phyloP scores from a whole-genome alignment of 2,329 filamentous ascomycete species.

The Trichoderma lentiforme region DNA sequence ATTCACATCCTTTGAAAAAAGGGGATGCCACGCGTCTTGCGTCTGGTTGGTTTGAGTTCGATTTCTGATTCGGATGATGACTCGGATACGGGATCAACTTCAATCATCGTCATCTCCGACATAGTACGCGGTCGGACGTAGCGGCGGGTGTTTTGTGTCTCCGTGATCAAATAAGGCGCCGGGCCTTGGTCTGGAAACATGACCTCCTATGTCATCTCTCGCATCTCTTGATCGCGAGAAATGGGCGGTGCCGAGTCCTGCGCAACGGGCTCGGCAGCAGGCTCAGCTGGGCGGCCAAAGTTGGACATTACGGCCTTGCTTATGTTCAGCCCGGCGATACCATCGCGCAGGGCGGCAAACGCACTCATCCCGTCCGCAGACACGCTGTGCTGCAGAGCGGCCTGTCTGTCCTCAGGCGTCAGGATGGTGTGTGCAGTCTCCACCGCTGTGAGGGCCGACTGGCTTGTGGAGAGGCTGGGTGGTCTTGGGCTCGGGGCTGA shows the following conservation, averaged over 20 bases:
- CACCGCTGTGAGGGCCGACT: slow-evolving; percentile 57
- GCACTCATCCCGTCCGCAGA: slow-evolving; percentile 45
- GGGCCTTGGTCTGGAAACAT: slow-evolving; percentile 33
- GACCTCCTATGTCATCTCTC: slow-evolving; percentile 46
- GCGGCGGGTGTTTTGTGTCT: slow-evolving; percentile 29
- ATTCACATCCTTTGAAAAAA: neutral
- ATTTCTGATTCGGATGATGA: neutral
- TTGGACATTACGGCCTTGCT: slow-evolving; percentile 44
- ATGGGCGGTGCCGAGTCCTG: slow-evolving; percentile 19
- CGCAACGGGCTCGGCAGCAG: slow-evolving; percentile 25
- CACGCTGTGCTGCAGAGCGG: slow-evolving; percentile 41
- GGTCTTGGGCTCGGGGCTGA: slow-evolving; percentile 36
- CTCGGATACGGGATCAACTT: neutral
- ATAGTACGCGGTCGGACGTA: slow-evolving; percentile 13
- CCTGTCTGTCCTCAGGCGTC: slow-evolving; percentile 39
- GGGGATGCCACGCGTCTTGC: neutral
- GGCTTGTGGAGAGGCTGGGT: slow-evolving; percentile 38
- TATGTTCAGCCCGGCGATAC: slow-evolving; percentile 46
- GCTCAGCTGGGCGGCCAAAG: slow-evolving; percentile 29
- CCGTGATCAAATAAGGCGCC: slow-evolving; percentile 33
- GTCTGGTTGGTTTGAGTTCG: neutral
- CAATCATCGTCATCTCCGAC: slow-evolving; percentile 12
- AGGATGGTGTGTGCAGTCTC: slow-evolving; percentile 56
- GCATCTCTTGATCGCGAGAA: slow-evolving; percentile 42
- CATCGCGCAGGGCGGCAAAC: slow-evolving; percentile 46